A percentile compares a stretch with the other conserved stretches of the same genome.
These are phyloP conservation scores for Pachysandra terminalis DNA, from an alignment of 164 flowering plant species.

Conservation along the genomic window DNA sequence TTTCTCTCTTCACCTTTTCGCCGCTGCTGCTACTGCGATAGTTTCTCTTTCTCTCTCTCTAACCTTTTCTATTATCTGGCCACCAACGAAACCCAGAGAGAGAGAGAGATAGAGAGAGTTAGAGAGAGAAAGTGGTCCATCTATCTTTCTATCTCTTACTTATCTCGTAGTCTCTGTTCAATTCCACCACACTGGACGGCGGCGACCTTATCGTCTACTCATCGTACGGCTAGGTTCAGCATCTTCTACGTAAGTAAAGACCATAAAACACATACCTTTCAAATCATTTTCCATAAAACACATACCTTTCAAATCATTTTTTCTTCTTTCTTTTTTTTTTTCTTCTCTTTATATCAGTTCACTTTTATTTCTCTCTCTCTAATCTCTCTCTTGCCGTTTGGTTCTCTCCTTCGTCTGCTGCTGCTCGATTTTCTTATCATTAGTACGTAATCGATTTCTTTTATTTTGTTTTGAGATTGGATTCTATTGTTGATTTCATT, in stretches of 20 bases:
- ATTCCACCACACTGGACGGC: conserved; percentile 20
- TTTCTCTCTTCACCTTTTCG: conserved; percentile 18
- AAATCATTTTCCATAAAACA: background rate
- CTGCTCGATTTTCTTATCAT: too few species aligned
- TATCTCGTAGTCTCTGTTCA: conserved; percentile 2
- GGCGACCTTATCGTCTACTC: conserved; percentile 23
- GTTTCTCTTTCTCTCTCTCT: conserved; percentile 1
- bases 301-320: background rate
- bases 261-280: background rate
- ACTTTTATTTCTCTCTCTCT: background rate
- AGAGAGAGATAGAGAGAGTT: conserved; percentile 1
- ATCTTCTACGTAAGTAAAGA: conserved; percentile 27
- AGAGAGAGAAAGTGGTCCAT: background rate
- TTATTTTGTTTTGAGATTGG: background rate
- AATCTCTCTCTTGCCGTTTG: background rate
- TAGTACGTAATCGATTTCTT: conserved; percentile 2
- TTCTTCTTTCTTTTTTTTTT: background rate
- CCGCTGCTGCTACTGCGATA: conserved; percentile 20
- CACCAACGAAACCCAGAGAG: too few species aligned
- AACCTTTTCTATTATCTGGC: conserved; percentile 1
- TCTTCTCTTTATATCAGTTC: background rate
- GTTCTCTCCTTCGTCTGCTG: too few species aligned
- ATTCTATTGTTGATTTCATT: too few species aligned
- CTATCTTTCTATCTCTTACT: conserved; percentile 16
- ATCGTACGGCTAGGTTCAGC: conserved; percentile 30